These are phyloP conservation scores for Leptographium radiaticola DNA, from an alignment of 2,329 filamentous ascomycete species.

Conservation along the genomic window DNA sequence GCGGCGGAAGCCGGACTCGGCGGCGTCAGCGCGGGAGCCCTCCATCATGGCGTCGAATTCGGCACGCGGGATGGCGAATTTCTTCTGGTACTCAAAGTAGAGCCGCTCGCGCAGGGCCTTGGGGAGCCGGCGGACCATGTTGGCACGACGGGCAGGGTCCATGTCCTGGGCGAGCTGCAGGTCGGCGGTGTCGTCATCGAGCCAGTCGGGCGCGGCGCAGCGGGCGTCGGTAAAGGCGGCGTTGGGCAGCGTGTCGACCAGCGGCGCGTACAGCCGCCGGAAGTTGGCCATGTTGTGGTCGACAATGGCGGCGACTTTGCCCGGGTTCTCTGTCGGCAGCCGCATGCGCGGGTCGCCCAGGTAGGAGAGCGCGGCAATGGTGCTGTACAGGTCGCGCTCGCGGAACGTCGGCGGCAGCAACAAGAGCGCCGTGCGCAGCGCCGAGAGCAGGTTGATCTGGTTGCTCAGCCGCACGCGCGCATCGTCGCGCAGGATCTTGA, in stretches of 20 bases:
- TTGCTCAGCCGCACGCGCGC: slow-evolving; percentile 86
- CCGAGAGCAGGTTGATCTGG: slow-evolving; percentile 88
- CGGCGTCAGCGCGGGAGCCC: slow-evolving; percentile 49
- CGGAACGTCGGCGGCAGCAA: slow-evolving; percentile 75
- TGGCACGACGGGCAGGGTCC: slow-evolving; percentile 78
- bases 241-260: slow-evolving; percentile 84
- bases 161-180: slow-evolving; percentile 73
- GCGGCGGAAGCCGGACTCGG: slow-evolving; percentile 52
- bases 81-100: slow-evolving; percentile 90
- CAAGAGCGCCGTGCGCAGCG: slow-evolving; percentile 76
- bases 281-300: slow-evolving; percentile 85
- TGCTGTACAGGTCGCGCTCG: slow-evolving; percentile 77
- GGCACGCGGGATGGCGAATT: slow-evolving; percentile 69
- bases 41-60: slow-evolving; percentile 82
- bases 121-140: slow-evolving; percentile 90
- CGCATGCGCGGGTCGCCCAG: slow-evolving; percentile 94
- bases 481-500: slow-evolving; percentile 93
- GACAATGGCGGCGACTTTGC: slow-evolving; percentile 91
- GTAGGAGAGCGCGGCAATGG: slow-evolving; percentile 86
- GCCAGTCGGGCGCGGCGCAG: slow-evolving; percentile 46
- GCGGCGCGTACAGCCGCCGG: slow-evolving; percentile 75
- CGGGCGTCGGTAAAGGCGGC: slow-evolving; percentile 59
- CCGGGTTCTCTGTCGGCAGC: slow-evolving; percentile 76
- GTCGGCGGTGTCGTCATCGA: slow-evolving; percentile 50
- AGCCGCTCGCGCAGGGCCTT: slow-evolving; percentile 75